Conservation (phyloP, 352 stramenopile species). For the Stramenopiles sp. region DNA sequence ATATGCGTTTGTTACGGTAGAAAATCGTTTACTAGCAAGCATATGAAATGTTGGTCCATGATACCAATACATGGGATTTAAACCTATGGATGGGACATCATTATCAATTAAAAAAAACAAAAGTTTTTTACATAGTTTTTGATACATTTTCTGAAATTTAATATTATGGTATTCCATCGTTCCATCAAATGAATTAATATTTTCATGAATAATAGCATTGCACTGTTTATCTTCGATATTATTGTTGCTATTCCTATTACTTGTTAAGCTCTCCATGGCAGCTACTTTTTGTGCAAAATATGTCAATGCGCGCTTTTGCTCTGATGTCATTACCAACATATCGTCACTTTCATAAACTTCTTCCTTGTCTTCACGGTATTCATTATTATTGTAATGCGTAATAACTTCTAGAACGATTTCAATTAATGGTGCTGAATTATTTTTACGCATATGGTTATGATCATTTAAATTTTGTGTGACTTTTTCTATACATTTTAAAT, state of each 20-base stretch:
- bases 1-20: background rate
- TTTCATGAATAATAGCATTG: background rate
- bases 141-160: background rate
- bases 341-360: background rate
- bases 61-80: background rate
- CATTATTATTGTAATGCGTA: background rate
- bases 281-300: background rate
- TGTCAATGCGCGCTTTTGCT: background rate
- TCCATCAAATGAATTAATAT: background rate
- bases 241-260: no score
- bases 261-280: no score
- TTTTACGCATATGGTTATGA: background rate
- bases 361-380: no score
- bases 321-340: background rate
- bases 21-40: background rate
- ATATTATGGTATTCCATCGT: background rate
- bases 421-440: background rate
- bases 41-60: background rate
- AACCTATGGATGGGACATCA: background rate
- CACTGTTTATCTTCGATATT: no score
- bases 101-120: background rate
- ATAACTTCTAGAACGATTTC: background rate
- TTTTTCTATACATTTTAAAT: background rate
- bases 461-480: background rate
- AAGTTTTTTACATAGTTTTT: background rate